These are phyloP conservation scores for Boeremia lycopersici DNA, from an alignment of 2,329 filamentous ascomycete genomes.

Conservation along the genomic window DNA sequence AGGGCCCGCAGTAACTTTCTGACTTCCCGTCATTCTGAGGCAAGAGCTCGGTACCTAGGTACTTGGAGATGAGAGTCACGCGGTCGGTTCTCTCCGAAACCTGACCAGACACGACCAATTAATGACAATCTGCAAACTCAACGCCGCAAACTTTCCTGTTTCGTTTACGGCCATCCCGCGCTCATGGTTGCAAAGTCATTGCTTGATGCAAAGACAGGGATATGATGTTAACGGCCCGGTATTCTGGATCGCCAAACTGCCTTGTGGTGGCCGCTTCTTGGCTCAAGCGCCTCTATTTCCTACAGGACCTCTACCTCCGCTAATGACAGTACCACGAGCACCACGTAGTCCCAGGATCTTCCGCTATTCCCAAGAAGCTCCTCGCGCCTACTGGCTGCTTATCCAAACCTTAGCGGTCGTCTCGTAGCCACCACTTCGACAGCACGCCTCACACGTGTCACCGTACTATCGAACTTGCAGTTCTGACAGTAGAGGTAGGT, in stretches of 20 bases:
- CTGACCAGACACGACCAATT: background rate
- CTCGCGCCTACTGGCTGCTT: constrained; percentile 25
- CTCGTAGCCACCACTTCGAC: constrained; percentile 23
- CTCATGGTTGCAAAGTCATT: constrained; percentile 6
- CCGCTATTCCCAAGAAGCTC: constrained; percentile 20
- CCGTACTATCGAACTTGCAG: constrained; percentile 32
- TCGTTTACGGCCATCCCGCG: constrained; percentile 9
- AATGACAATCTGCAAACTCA: background rate
- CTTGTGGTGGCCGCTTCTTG: constrained; percentile 22
- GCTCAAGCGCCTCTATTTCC: constrained; percentile 27
- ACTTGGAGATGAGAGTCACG: constrained; percentile 11
- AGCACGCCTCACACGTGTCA: constrained; percentile 40
- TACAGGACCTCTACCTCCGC: constrained; percentile 29
- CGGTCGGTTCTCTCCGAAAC: constrained; percentile 10
- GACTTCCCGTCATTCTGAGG: constrained; percentile 13
- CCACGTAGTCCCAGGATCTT: constrained; percentile 28
- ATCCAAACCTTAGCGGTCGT: constrained; percentile 26
- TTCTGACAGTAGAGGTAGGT: constrained; percentile 40
- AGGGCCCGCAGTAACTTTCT: constrained; percentile 24
- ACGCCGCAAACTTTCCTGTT: background rate
- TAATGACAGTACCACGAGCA: constrained; percentile 46
- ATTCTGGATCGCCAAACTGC: constrained; percentile 32
- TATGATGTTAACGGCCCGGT: constrained; percentile 29
- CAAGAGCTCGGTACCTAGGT: constrained; percentile 4
- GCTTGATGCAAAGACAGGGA: constrained; percentile 20